Base-by-base conservation (phyloP, 106 monocot species). In the Acorus gramineus region DNA sequence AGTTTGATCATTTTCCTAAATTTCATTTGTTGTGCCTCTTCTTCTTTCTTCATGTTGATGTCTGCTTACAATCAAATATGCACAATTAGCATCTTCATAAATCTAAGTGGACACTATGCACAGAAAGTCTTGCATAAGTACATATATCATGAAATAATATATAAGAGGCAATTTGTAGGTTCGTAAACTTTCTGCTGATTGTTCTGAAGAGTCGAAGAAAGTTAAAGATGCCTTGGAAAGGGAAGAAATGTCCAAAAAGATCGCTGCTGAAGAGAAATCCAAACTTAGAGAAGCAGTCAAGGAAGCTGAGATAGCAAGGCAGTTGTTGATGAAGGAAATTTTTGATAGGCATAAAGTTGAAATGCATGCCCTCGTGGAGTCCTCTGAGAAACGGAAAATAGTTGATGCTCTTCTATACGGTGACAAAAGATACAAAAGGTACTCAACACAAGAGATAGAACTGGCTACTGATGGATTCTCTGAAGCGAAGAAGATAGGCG, bases 381-480 rank as follows among this genome's bases (percentile, higher is more conserved):
- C 74, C 4, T 53, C 62, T 10, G 79, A 86, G 50, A 89, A 79
- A 72, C 59, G 49, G 57, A 67, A 71, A 52, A 54, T 74, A 53
- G 60, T 81, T 0, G 73, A 86, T 69, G 73, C 55, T 49, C 50
- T 83, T 43, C 71, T 83, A 11, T 78, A 72, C 61, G 65, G 52
- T 62, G 67, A 69, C 28, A 77, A 70, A 73, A 76, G 57, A 51
- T 89, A 76, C 64, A 71, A 74, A 53, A 67, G 76, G 44, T 94
- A 89, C 66, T 77, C 84, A n/a, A 75, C 56, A 50, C 53, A 73
- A 47, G 86, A 95, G 60, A 95, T 95, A 68, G 84, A 80, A 65
- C 9, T 55, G 60, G 94, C 94, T 12, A 95, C 94, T 46, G 76
- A 87, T 78, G 82, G 82, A 66, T 95, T 95, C 64, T 90, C 90